Evolutionary conservation across 345 rosid genomes (phyloP).

Genomic region (Citrus mangshanensis): DNA sequence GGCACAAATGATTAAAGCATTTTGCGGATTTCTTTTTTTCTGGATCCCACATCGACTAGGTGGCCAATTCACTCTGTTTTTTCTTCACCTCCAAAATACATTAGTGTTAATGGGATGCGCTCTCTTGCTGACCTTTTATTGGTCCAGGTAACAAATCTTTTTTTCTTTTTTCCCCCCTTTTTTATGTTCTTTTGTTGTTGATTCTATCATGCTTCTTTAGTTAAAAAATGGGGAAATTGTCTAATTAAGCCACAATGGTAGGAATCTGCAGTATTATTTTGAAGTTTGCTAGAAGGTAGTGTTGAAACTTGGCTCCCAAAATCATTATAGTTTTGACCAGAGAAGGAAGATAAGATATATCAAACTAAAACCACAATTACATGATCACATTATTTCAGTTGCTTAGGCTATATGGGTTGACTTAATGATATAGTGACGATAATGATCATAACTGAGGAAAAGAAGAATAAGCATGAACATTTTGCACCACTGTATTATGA

Average conservation of each 20-base stretch:
- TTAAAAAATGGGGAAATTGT: not conserved
- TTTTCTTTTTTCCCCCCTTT: not conserved
- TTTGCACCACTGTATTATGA: not conserved
- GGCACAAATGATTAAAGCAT: too few species aligned
- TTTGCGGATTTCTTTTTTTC: too few species aligned
- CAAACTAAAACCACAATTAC: not conserved
- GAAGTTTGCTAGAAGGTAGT: not conserved
- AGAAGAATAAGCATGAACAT: not conserved
- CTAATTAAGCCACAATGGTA: not conserved
- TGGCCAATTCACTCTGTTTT: not conserved
- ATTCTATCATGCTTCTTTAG: not conserved
- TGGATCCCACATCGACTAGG: conserved; percentile 4
- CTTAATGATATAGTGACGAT: too few species aligned
- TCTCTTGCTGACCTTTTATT: conserved; percentile 75
- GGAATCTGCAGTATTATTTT: not conserved
- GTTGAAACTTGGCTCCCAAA: not conserved
- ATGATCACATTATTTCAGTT: not conserved
- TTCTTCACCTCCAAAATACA: too few species aligned
- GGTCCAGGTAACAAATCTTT: conserved; percentile 40
- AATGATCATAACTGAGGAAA: not conserved
- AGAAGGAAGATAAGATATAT: not conserved
- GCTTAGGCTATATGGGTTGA: not conserved
- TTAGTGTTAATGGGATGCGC: conserved; percentile 68
- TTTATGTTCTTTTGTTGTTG: not conserved
- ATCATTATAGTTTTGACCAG: not conserved